Percentiles rank a stretch among this genome's conserved stretches.
These are phyloP conservation scores for Cryphonectria japonica DNA, from an alignment of 2,329 filamentous ascomycete species.

Conservation along the genomic window DNA sequence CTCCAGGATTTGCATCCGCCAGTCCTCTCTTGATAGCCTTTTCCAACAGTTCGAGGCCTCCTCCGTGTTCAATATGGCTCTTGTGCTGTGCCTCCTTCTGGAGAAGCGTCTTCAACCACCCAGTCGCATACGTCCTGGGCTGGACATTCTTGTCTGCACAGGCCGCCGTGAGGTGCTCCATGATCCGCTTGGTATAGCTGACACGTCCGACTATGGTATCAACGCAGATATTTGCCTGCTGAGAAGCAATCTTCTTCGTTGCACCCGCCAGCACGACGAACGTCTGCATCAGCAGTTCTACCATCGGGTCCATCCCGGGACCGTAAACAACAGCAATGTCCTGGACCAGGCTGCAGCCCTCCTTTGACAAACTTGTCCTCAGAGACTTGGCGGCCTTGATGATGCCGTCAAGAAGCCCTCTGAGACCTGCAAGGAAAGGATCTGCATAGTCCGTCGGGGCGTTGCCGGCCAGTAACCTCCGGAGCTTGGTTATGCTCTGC, in stretches of 20 bases:
- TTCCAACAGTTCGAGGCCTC: conserved; percentile 80
- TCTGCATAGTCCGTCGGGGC: conserved; percentile 75
- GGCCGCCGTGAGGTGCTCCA: conserved; percentile 83
- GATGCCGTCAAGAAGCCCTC: conserved; percentile 80
- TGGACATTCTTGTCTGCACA: conserved; percentile 94
- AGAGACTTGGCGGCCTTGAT: conserved; percentile 83
- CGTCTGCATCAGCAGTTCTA: conserved; percentile 85
- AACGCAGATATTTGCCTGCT: conserved; percentile 81
- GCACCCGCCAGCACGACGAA: conserved; percentile 87
- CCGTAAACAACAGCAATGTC: conserved; percentile 80
- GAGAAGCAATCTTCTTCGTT: conserved; percentile 90
- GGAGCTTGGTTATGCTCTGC: conserved; percentile 75
- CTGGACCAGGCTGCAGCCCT: conserved; percentile 81
- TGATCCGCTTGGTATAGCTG: conserved; percentile 77
- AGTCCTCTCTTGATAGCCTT: conserved; percentile 89
- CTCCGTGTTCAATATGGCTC: conserved; percentile 79
- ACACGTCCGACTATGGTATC: conserved; percentile 78
- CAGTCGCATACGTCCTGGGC: conserved; percentile 75
- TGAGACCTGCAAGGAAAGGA: conserved; percentile 71
- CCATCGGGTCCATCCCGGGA: conserved; percentile 80
- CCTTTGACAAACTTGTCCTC: conserved; percentile 86
- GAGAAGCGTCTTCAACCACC: conserved; percentile 84
- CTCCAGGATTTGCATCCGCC: conserved; percentile 85
- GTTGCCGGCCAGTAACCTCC: conserved; percentile 82
- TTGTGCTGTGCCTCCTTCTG: conserved; percentile 79